Conservation (phyloP, 2,329 filamentous ascomycete species). For the Chaetothyriales sp. region DNA sequence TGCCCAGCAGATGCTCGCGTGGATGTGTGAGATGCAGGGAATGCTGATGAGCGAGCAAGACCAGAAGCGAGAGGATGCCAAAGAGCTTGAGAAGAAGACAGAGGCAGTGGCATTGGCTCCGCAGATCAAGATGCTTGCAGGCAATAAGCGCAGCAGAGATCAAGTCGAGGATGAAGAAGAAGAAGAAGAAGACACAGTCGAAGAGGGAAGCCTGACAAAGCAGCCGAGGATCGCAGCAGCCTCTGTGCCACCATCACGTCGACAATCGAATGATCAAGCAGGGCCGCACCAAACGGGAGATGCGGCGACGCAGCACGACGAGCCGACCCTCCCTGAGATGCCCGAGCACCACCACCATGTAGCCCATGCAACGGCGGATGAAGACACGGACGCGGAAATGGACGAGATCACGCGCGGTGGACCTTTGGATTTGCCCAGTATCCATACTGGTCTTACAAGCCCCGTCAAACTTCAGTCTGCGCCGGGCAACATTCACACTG, state of each 20-base stretch:
- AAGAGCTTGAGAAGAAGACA: constrained; percentile 14
- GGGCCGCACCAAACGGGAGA: not conserved
- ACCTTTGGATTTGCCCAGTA: constrained; percentile 17
- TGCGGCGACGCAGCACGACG: not conserved
- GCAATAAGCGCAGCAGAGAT: constrained; percentile 11
- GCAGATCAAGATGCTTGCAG: not conserved
- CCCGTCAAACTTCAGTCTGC: constrained; percentile 9
- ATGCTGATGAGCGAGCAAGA: constrained; percentile 12
- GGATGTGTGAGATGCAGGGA: constrained; percentile 19
- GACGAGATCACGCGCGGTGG: constrained; percentile 15
- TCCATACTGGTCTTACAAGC: constrained; percentile 15
- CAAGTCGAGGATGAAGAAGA: constrained; percentile 7
- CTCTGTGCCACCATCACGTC: not conserved
- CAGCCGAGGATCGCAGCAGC: not conserved
- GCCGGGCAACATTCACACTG: constrained; percentile 1
- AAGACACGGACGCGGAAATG: constrained; percentile 16
- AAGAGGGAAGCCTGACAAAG: not conserved
- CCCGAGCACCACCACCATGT: not conserved
- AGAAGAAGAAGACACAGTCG: constrained; percentile 2
- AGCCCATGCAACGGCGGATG: constrained; percentile 3
- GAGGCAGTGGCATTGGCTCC: constrained; percentile 3
- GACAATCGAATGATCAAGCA: not conserved
- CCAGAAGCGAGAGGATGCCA: constrained; percentile 13
- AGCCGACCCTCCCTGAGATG: not conserved
- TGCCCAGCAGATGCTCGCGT: constrained; percentile 16